Base-by-base conservation (phyloP, 441 rosid species). In the Gossypium lobatum region DNA sequence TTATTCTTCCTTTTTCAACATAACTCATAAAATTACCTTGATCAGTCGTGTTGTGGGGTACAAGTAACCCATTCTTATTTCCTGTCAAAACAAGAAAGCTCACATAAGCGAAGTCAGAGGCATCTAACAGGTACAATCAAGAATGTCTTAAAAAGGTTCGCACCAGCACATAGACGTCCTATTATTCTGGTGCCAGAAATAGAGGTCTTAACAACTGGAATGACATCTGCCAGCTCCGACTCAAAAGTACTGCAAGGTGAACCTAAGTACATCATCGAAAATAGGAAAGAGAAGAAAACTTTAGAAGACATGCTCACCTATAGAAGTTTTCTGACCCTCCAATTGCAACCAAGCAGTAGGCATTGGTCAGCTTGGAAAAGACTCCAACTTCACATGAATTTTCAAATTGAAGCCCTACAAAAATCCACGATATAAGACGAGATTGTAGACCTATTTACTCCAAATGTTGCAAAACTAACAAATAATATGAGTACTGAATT, bases 1-100 rank as follows among this genome's bases (percentile, higher is more conserved):
- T 21, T 4, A 39, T 8, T 48, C 37, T 42, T 23, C 54, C 55
- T 26, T 20, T 58, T 50, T 26, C 34, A 14, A 60, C 18, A 26
- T 46, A 26, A 48, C 34, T 25, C 10, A 26, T 25, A 60, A 28
- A 62, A 64, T 79, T 77, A 93, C 99, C 99, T 87, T 95, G 99
- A 80, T 95, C 99, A 5, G 97, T 95, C 54, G 97, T 91, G 73
- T 80, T 95, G 78, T 95, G 97, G 2, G 97, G 98, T 79, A 95
- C 83, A 59, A 95, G 91, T 81, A 95, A 96, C 34, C 97, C 99
- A 45, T 93, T 95, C 77, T 93, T 95, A 82, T 95, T 95, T 73
- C 99, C 98, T 93, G 82, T 53, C 73, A 52, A 39, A 18, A 77
- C 6, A 76, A 54, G 62, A 14, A 31, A 26, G 34, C 64, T 60